Evolutionary conservation across 805 yeast genomes (phyloP), one percentile per base, ranked within the genome.

Genomic region (Candida vartiovaarae): DNA sequence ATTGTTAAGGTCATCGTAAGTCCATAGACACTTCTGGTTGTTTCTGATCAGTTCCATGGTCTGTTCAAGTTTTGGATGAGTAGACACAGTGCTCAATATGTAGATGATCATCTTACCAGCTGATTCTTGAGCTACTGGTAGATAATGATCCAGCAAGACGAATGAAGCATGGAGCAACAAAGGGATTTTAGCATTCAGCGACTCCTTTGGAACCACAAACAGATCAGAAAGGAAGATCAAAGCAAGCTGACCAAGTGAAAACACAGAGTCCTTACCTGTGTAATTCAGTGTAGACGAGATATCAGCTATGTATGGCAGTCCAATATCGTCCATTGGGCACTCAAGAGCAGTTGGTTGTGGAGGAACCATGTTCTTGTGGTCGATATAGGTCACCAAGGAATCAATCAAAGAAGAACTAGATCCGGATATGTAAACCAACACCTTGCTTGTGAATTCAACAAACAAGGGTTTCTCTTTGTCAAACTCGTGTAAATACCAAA

Each of bases 291-390:
- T 63, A 20, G 68, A 68, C 63, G 81, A 71, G 20, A 89, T 66
- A 55, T 88, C 75, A 0, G 95, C 95, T 46, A 85, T 74, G 57
- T 88, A 89, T 0, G 95, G 95, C 46, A 80, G 74, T 6, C 66
- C 67, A 4, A 57, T 57, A 5, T 63, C 64, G 35, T 65, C 65
- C 4, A 54, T 51, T 4, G 63, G 56, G 1, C 68, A 61, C 29
- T 59, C 66, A 5, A 56, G 36, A 11, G 50, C 39, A 3, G 66
- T 58, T 6, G 64, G 62, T 32, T 71, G 75, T 24, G 80, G 78
- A 2, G 96, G 96, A n/a, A 93, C 81, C 95, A 91, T 88, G 5
- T 82, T 71, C 51, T 80, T 84, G 2, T 98, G 97, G 52, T 84
- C 85, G 37, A 93, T 66, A 51, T 85, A 83, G 4, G 68, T 67